These are phyloP conservation scores for Neofusicoccum sp. DNA, from an alignment of 2,329 filamentous ascomycete species.

Conservation along the genomic window DNA sequence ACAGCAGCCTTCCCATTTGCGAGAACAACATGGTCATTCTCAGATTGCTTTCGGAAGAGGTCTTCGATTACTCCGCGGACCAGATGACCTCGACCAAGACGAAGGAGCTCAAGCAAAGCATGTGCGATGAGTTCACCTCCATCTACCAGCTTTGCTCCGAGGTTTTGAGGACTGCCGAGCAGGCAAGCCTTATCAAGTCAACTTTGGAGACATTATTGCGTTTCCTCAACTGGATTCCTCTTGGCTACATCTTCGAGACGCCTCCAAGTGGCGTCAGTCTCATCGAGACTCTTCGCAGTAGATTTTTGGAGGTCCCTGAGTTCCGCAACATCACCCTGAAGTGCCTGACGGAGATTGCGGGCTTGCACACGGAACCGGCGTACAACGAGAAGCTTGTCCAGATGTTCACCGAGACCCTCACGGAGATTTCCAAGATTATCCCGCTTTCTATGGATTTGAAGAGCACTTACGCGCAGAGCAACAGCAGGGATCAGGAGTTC, in stretches of 20 bases:
- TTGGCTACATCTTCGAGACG: slow-evolving; percentile 99
- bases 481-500: slow-evolving; percentile 93
- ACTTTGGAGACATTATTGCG: slow-evolving; percentile 93
- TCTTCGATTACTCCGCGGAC: slow-evolving; percentile 98
- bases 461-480: slow-evolving; percentile 86
- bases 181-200: slow-evolving; percentile 89
- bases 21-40: slow-evolving; percentile 99
- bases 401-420: slow-evolving; percentile 98
- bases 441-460: slow-evolving; percentile 89
- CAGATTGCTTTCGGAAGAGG: slow-evolving; percentile 91
- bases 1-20: slow-evolving; percentile 94
- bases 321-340: slow-evolving; percentile 97
- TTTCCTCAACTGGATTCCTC: slow-evolving; percentile 98
- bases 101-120: slow-evolving; percentile 93
- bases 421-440: slow-evolving; percentile 90
- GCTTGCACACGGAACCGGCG: slow-evolving; percentile 80
- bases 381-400: slow-evolving; percentile 96
- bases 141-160: slow-evolving; percentile 98
- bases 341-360: slow-evolving; percentile 95
- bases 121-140: slow-evolving; percentile 97
- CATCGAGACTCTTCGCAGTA: slow-evolving; percentile 89
- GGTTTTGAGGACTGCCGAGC: slow-evolving; percentile 86
- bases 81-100: slow-evolving; percentile 99
- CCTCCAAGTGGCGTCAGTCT: slow-evolving; percentile 62
- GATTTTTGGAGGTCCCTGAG: slow-evolving; percentile 90